Base-by-base conservation (phyloP, 495 filamentous ascomycete genomes). In the Hypoxylon trugodes region DNA sequence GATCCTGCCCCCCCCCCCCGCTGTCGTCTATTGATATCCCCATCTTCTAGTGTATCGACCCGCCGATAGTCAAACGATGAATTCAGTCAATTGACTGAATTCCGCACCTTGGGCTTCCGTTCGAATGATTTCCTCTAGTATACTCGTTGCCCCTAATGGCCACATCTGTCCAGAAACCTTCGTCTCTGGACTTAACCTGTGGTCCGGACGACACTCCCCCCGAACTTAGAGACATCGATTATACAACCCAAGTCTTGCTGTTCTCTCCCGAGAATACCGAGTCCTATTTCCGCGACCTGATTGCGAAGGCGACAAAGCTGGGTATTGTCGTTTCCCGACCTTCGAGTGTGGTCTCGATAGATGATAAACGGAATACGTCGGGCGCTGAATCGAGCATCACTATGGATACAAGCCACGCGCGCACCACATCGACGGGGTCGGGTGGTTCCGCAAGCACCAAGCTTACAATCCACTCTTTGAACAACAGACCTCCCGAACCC, bases 181-280 rank as follows among this genome's bases (percentile, higher is more conserved):
- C 53, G 37, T 57, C 55, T 22, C 22, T 46, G 38, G 59, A 66
- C 45, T 37, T 55, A 15, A 42, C 57, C 36, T 48, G 55, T 18
- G 60, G 33, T 38, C 32, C 28, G 22, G 56, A 60, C 37, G 58
- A 51, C 10, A 37, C n/a, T 30, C 55, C 53, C 24, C 74, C 77
- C 47, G 77, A 81, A 54, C 72, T 80, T 25, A 58, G 49, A 69
- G 77, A 79, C 26, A 67, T 68, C 52, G 74, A 73, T 15, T 84
- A 83, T 59, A 42, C 68, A 22, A 62, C 49, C 22, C 74, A 81
- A 60, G 81, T 85, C 33, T 55, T 84, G 21, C 75, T 69, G 25
- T 66, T 74, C 6, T 51, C 74, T n/a, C 43, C 48, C 43, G 73
- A 69, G 28, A 54, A 59, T 15, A 72, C 77, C 33, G 79, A 82